Conservation (phyloP, 768 basidiomycete genomes). For the Kwoniella dendrophila region DNA sequence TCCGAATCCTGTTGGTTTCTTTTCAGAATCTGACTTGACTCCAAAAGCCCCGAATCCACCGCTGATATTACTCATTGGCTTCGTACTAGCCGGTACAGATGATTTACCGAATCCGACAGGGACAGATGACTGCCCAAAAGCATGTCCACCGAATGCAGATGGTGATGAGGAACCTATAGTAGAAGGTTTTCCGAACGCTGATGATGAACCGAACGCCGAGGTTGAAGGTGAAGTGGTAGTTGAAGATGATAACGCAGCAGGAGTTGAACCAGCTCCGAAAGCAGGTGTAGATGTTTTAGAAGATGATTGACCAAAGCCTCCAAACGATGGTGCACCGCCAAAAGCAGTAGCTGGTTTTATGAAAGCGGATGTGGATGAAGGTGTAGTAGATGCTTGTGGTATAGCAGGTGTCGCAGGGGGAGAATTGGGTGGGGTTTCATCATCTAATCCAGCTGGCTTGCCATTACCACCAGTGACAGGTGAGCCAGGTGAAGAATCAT, state of each 20-base stretch:
- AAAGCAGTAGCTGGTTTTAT: conserved; percentile 50
- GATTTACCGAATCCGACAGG: conserved; percentile 39
- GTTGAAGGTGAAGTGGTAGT: conserved; percentile 25
- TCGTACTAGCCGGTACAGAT: conserved; percentile 8
- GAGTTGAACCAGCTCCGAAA: conserved; percentile 27
- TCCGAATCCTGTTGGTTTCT: conserved; percentile 24
- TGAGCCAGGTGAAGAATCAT: conserved; percentile 42
- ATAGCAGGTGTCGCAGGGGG: conserved; percentile 18
- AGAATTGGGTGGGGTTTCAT: conserved; percentile 42
- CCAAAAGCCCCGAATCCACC: conserved; percentile 47
- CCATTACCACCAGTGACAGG: conserved; percentile 18
- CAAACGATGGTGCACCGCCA: conserved; percentile 22
- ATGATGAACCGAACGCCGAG: conserved; percentile 56
- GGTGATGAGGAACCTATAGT: conserved; percentile 55
- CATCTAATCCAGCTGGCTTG: conserved; percentile 31
- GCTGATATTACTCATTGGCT: conserved; percentile 31
- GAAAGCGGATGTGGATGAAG: conserved; percentile 24
- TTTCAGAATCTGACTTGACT: conserved; percentile 23
- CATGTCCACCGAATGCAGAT: conserved; percentile 45
- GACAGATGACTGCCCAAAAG: conserved; percentile 57
- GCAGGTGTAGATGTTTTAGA: conserved; percentile 22
- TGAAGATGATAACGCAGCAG: conserved; percentile 27
- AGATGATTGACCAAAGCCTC: conserved; percentile 38
- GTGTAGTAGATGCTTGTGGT: conserved; percentile 8
- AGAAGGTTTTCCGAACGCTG: conserved; percentile 35